Conservation (phyloP, 2,329 filamentous ascomycete species). For the Neopestalotiopsis sp. region DNA sequence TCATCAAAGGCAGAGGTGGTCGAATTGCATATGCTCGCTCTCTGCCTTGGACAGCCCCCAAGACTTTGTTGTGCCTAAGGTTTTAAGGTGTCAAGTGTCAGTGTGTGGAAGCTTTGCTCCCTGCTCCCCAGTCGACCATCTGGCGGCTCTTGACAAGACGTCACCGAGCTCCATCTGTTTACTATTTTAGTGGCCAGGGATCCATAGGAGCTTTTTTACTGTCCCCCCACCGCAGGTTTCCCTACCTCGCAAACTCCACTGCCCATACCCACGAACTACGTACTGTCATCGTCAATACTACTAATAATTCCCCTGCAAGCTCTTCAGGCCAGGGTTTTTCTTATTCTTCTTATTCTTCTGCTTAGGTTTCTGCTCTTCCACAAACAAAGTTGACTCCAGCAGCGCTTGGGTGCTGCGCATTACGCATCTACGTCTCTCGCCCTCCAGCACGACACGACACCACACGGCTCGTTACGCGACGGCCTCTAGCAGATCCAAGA, state of each 20-base stretch:
- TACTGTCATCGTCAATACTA: not conserved
- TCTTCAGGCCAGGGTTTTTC: not conserved
- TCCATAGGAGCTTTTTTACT: not conserved
- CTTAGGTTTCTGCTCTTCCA: not conserved
- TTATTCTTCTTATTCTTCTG: not conserved
- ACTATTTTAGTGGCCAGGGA: slow-evolving; percentile 7
- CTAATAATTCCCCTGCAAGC: not conserved
- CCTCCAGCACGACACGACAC: too few relatives aligned
- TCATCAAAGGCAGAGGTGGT: too few relatives aligned
- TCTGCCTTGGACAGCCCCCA: too few relatives aligned
- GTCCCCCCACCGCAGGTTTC: not conserved
- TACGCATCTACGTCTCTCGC: not conserved
- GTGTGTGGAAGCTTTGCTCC: not conserved
- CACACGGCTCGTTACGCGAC: not conserved
- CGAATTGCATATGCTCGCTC: too few relatives aligned
- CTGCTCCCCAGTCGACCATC: not conserved
- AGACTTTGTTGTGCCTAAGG: too few relatives aligned
- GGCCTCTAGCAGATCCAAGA: slow-evolving; percentile 6
- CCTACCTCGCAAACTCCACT: not conserved
- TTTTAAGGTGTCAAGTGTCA: too few relatives aligned
- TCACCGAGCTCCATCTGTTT: slow-evolving; percentile 17
- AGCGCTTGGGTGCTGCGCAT: not conserved
- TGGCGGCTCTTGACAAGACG: slow-evolving; percentile 4
- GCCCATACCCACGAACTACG: not conserved
- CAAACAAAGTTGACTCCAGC: not conserved